These are phyloP conservation scores for Colletotrichum australisinense DNA, from an alignment of 2,329 filamentous ascomycete genomes.

Conservation along the genomic window DNA sequence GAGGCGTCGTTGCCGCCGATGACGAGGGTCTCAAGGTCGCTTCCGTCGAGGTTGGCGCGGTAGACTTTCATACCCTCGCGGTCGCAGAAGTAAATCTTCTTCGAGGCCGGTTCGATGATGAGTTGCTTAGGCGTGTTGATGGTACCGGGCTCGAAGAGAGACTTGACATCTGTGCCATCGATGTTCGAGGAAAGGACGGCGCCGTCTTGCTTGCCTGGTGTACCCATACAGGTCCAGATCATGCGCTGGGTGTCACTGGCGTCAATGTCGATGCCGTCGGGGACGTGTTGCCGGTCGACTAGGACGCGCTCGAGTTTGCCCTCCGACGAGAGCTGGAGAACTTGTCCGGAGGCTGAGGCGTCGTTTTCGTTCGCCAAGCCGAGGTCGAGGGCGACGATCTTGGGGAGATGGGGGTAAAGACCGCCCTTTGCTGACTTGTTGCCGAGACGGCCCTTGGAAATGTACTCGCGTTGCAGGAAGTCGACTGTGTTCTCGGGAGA, in stretches of 20 bases:
- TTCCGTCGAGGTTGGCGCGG: constrained; percentile 53
- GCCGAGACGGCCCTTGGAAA: constrained; percentile 59
- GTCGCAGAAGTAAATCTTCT: constrained; percentile 55
- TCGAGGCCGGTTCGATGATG: constrained; percentile 41
- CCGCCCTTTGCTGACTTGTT: constrained; percentile 54
- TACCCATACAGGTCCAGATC: constrained; percentile 64
- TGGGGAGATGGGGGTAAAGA: constrained; percentile 47
- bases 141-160: constrained; percentile 54
- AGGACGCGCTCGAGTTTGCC: constrained; percentile 39
- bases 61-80: constrained; percentile 56
- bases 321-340: constrained; percentile 37
- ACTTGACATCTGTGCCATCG: constrained; percentile 57
- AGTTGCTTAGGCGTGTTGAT: constrained; percentile 63
- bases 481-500: constrained; percentile 52
- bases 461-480: constrained; percentile 55
- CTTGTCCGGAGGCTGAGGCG: constrained; percentile 4
- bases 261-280: constrained; percentile 58
- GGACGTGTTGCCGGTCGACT: constrained; percentile 44
- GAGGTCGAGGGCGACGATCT: constrained; percentile 17
- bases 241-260: constrained; percentile 44
- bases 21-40: constrained; percentile 52
- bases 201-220: constrained; percentile 52
- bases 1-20: constrained; percentile 45
- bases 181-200: constrained; percentile 57
- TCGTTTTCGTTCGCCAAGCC: background rate